These are phyloP conservation scores for Zygoascus meyerae DNA, from an alignment of 1,139 yeast genomes.

Conservation along the genomic window DNA sequence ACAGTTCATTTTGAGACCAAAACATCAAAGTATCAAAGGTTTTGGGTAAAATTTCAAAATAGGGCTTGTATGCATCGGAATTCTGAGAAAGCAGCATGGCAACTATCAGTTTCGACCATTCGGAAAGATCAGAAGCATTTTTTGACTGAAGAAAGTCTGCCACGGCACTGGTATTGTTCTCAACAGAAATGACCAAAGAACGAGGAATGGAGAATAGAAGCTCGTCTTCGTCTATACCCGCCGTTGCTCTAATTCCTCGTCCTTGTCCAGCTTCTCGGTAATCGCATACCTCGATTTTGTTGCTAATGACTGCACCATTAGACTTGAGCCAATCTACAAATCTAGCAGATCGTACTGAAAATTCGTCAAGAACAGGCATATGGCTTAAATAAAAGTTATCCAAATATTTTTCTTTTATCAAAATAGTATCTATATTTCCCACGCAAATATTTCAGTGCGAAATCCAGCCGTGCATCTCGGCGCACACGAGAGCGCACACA, in stretches of 20 bases:
- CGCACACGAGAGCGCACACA: no score
- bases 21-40: slow-evolving; percentile 68
- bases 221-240: slow-evolving; percentile 56
- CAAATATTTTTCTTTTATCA: not conserved
- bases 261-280: slow-evolving; percentile 59
- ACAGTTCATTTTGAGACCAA: slow-evolving; percentile 57
- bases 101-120: slow-evolving; percentile 75
- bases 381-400: not conserved
- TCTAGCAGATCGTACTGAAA: slow-evolving; percentile 35
- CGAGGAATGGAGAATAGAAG: slow-evolving; percentile 66
- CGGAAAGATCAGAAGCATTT: slow-evolving; percentile 39
- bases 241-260: slow-evolving; percentile 64
- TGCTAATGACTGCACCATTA: slow-evolving; percentile 45
- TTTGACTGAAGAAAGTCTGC: slow-evolving; percentile 36
- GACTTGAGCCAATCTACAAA: slow-evolving; percentile 51
- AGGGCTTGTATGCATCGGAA: slow-evolving; percentile 57
- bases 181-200: slow-evolving; percentile 47
- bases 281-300: slow-evolving; percentile 56
- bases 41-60: slow-evolving; percentile 64
- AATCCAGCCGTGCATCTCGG: no score
- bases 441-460: no score
- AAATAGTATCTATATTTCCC: no score
- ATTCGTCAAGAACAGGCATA: slow-evolving; percentile 22
- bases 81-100: slow-evolving; percentile 46
- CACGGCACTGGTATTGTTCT: slow-evolving; percentile 44